Percentiles rank a stretch among this genome's conserved stretches.
phyloP scores from a whole-genome alignment of 116 monocot genomes.

The Posidonia oceanica region DNA sequence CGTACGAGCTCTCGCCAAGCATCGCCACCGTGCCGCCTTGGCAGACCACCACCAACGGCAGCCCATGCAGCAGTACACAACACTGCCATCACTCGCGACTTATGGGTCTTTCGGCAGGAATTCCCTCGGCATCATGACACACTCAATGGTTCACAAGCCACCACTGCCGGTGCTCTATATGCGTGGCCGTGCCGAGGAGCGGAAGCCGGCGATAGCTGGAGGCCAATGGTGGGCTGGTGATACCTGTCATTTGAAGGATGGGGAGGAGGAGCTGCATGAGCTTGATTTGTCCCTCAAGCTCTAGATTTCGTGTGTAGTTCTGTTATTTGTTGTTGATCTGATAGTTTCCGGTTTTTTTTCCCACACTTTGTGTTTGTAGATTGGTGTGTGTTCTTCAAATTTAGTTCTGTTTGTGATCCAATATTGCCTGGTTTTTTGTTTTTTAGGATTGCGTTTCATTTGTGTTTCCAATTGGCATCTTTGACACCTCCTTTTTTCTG shows the following conservation, averaged over 20 bases:
- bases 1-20: slow-evolving; percentile 15
- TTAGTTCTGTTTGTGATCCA: too few relatives aligned
- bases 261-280: slow-evolving; percentile 12
- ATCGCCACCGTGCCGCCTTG: neutral
- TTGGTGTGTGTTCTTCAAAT: too few relatives aligned
- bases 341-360: too few relatives aligned
- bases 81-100: neutral
- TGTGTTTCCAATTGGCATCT: too few relatives aligned
- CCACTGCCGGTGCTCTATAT: slow-evolving; percentile 1
- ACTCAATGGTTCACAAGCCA: slow-evolving; percentile 33
- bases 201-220: slow-evolving; percentile 1
- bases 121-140: slow-evolving; percentile 18
- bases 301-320: neutral
- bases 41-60: neutral
- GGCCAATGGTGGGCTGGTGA: neutral
- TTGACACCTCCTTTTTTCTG: too few relatives aligned
- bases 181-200: neutral
- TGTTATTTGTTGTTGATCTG: too few relatives aligned
- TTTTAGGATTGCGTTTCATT: too few relatives aligned
- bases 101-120: slow-evolving; percentile 1
- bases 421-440: too few relatives aligned
- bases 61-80: neutral
- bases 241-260: neutral
- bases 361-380: too few relatives aligned
- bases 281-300: slow-evolving; percentile 31